Percentiles rank a stretch among this genome's conserved stretches.
Evolutionary conservation across 768 basidiomycete genomes (phyloP).

Genomic region (Trametes sanguinea): DNA sequence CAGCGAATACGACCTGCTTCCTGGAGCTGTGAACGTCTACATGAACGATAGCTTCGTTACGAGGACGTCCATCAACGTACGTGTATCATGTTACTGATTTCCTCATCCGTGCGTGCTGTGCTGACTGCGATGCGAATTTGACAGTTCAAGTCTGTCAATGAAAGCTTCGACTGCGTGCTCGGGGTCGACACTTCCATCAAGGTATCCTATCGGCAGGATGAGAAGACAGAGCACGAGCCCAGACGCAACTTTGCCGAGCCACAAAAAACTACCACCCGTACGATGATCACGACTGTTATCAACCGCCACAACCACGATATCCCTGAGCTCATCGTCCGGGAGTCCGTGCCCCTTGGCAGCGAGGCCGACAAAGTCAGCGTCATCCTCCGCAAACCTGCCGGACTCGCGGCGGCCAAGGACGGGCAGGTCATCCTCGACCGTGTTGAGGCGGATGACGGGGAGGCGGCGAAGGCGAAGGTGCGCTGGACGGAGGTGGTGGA

Average conservation of each 20-base stretch:
- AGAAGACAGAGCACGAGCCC: slow-evolving; percentile 38
- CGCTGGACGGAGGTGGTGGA: slow-evolving; percentile 43
- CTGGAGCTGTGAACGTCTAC: slow-evolving; percentile 56
- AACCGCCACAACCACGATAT: slow-evolving; percentile 51
- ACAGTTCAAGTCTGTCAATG: slow-evolving; percentile 45
- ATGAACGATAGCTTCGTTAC: slow-evolving; percentile 59
- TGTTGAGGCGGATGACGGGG: slow-evolving; percentile 34
- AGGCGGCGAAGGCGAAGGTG: slow-evolving; percentile 23
- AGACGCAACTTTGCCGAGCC: slow-evolving; percentile 48
- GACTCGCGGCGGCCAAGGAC: slow-evolving; percentile 47
- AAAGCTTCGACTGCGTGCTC: slow-evolving; percentile 57
- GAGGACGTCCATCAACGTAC: slow-evolving; percentile 48
- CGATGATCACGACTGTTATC: slow-evolving; percentile 40
- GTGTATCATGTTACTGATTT: slow-evolving; percentile 13
- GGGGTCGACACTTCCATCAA: slow-evolving; percentile 41
- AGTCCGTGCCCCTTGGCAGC: slow-evolving; percentile 44
- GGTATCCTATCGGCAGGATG: slow-evolving; percentile 43
- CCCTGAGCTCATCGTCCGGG: slow-evolving; percentile 46
- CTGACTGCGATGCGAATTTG: no score
- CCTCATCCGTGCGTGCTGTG: no score
- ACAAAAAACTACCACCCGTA: slow-evolving; percentile 46
- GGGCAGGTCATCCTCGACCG: slow-evolving; percentile 41
- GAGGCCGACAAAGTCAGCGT: slow-evolving; percentile 45
- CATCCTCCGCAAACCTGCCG: slow-evolving; percentile 47
- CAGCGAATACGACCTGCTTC: slow-evolving; percentile 56